Evolutionary conservation across 2,329 filamentous ascomycete species (phyloP).

Genomic region (Pezicula neosporulosa): DNA sequence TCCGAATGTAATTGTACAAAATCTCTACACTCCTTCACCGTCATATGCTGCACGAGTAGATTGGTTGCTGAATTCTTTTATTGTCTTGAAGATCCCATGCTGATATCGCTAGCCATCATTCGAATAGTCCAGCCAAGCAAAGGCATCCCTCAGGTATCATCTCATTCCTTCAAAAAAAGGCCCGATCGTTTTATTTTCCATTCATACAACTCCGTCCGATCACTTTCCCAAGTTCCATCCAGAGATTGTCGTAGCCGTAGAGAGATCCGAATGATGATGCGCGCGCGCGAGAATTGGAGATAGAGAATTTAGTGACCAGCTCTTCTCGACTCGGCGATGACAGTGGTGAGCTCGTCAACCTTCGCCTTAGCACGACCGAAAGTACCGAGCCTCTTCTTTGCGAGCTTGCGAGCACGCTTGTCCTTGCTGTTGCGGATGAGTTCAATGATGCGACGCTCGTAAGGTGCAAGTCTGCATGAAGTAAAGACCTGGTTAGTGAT

Average conservation of each 20-base stretch:
- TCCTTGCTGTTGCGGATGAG: constrained; percentile 98
- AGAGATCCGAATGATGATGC: no score
- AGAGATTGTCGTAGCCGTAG: no score
- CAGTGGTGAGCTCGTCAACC: constrained; percentile 97
- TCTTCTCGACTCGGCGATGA: constrained; percentile 94
- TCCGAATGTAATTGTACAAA: neutral
- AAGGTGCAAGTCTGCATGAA: constrained; percentile 69
- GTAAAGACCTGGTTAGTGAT: neutral
- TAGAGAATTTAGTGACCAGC: constrained; percentile 59
- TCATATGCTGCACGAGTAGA: neutral
- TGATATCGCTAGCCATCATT: constrained; percentile 12
- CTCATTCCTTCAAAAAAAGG: constrained; percentile 2
- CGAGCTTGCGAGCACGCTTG: constrained; percentile 98
- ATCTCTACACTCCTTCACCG: neutral
- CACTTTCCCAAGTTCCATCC: neutral
- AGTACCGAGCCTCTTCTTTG: constrained; percentile 99
- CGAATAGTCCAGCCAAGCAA: constrained; percentile 4
- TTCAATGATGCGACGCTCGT: constrained; percentile 99
- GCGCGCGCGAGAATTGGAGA: neutral
- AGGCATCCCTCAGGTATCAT: constrained; percentile 6
- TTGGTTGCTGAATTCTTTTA: constrained; percentile 16
- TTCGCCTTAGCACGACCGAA: constrained; percentile 99
- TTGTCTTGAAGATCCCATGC: constrained; percentile 11
- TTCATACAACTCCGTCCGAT: constrained; percentile 21
- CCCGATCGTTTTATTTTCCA: constrained; percentile 7